Conservation (phyloP, 306 rosid species). For the Cucurbita ficifolia region DNA sequence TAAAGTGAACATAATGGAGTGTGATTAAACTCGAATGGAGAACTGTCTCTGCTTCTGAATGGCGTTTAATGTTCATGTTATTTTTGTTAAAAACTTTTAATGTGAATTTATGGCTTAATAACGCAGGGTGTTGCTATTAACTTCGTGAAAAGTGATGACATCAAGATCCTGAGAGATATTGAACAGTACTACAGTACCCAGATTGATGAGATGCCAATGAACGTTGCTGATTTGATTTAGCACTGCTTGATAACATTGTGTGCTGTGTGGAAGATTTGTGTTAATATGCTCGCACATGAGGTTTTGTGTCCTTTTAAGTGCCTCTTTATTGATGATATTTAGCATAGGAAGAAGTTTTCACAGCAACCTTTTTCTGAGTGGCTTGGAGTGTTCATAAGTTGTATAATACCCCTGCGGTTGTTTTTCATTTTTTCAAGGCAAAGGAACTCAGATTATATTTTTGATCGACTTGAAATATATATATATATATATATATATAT, state of each 20-base stretch:
- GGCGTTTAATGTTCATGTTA: background rate
- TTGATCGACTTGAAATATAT: background rate
- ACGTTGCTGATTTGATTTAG: constrained; percentile 85
- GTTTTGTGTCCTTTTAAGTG: background rate
- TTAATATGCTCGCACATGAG: background rate
- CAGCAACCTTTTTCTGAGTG: background rate
- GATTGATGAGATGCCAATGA: constrained; percentile 99
- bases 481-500: too few species aligned
- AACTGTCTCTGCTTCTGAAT: background rate
- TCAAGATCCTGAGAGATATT: constrained; percentile 86
- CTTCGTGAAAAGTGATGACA: constrained; percentile 92
- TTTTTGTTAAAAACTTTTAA: background rate
- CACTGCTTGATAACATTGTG: background rate
- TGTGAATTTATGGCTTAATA: constrained; percentile 1
- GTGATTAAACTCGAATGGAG: background rate
- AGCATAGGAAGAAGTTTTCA: background rate
- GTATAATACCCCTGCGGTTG: background rate
- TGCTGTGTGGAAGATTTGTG: background rate
- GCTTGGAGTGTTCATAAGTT: background rate
- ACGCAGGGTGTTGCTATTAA: constrained; percentile 97
- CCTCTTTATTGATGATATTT: background rate
- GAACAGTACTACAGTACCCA: constrained; percentile 96
- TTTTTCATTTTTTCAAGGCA: background rate
- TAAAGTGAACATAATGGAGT: background rate
- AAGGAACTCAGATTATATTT: background rate